Evolutionary conservation across 164 flowering plant species (phyloP), one percentile per base, ranked within the genome.

Genomic region (Vitis cinerea): DNA sequence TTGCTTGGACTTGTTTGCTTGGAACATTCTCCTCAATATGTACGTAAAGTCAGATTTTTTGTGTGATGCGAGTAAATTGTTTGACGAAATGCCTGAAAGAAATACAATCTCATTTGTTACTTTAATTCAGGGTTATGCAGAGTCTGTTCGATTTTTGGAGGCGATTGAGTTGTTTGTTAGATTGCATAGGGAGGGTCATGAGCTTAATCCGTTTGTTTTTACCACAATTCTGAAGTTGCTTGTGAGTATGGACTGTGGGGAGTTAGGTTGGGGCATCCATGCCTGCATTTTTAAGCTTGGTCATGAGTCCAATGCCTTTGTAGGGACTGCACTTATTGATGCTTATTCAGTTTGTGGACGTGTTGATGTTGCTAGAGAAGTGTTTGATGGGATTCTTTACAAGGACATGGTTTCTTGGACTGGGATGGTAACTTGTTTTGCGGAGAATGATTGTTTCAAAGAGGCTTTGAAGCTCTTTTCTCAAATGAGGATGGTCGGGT

Each of bases 331-430:
- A 9, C 76, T 94, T n/a, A 78, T 92, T 71, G 97, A 92, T 77
- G 82, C 88, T 3, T 94, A 88, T 69, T 86, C 95, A 37, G 73
- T 80, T 57, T 79, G 83, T 54, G 94, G 90, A 15, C 14, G 56
- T 61, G 88, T 84, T 59, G 71, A 74, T 66, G 50, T 17, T 55
- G 93, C 97, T 2, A 78, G 79, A 64, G 61, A 76, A 68, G 90
- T 87, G 10, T 94, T 94, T 77, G 81, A 86, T 65, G 88, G 79
- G 62, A 83, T 94, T 79, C 10, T 52, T 4, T 70, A 19, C 14
- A 88, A 84, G 83, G 98, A 94, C 65, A 83, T 89, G 88, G 93
- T 94, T 81, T 85, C 88, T 59, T 92, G 98, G 98, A 90, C 89
- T 15, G 97, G 94, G 64, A 92, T 92, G 86, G 75, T 90, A 15